These are phyloP conservation scores for Chytriomyces confervae DNA, from an alignment of 192 early-diverging fungal species.

Conservation along the genomic window DNA sequence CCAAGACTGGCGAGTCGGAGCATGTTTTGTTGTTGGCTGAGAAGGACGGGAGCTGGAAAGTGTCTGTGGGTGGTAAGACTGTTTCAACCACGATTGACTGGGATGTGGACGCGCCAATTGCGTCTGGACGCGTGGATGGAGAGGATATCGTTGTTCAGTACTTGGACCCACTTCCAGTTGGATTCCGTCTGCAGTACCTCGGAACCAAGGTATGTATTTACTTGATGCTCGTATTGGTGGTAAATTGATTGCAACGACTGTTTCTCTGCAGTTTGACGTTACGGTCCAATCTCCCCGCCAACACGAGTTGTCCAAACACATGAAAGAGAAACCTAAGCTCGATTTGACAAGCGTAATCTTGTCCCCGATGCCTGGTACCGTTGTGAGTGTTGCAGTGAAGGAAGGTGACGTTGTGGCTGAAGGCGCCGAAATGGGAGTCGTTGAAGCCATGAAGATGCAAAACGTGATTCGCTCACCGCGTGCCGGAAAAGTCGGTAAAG, in stretches of 20 bases:
- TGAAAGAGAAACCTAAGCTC: conserved; percentile 76
- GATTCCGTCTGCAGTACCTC: conserved; percentile 79
- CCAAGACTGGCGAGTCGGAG: conserved; percentile 26
- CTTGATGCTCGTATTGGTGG: neutral
- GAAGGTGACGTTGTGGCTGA: conserved; percentile 80
- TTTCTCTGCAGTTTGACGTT: conserved; percentile 64
- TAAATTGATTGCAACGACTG: neutral
- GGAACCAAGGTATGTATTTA: conserved; percentile 66
- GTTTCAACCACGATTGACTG: conserved; percentile 61
- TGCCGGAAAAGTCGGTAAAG: conserved; percentile 77
- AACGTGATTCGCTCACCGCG: conserved; percentile 84
- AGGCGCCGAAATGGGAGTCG: conserved; percentile 81
- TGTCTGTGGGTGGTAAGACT: conserved; percentile 32
- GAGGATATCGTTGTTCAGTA: conserved; percentile 67
- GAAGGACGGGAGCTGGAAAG: conserved; percentile 25
- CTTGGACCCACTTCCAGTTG: conserved; percentile 72
- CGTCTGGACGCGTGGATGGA: conserved; percentile 54
- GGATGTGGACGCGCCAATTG: conserved; percentile 78
- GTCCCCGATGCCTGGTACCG: conserved; percentile 90
- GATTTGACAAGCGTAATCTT: conserved; percentile 78
- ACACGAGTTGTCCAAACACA: conserved; percentile 67
- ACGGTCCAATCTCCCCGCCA: conserved; percentile 66
- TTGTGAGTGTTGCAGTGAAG: conserved; percentile 81
- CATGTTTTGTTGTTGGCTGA: conserved; percentile 5
- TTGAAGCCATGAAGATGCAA: conserved; percentile 97